Conservation (phyloP, 129 eudicot species). For the Artemisia tridentata region DNA sequence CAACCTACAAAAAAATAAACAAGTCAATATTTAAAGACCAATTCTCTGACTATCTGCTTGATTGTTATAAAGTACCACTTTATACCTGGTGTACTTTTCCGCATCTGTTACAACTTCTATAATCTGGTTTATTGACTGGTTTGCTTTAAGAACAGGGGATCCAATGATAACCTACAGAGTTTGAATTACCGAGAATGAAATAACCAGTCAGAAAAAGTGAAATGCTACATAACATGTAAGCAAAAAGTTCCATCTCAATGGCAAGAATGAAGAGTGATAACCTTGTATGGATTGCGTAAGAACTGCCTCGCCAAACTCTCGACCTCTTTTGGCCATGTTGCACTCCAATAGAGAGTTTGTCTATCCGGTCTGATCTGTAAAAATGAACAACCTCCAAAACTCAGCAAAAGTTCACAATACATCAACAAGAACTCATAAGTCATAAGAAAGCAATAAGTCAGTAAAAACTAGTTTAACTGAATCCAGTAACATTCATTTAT, state of each 20-base stretch:
- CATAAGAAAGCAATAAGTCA: not conserved
- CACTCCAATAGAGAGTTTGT: slow-evolving; percentile 97
- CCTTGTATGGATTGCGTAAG: slow-evolving; percentile 88
- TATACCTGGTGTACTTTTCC: slow-evolving; percentile 87
- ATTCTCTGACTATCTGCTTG: not conserved
- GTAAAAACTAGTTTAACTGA: not conserved
- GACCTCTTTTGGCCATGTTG: slow-evolving; percentile 98
- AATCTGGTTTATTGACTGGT: slow-evolving; percentile 80
- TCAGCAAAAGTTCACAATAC: not conserved
- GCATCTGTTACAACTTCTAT: slow-evolving; percentile 79
- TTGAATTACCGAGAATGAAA: not conserved
- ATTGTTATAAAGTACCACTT: not conserved
- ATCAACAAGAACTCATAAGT: not conserved
- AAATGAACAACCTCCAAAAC: slow-evolving; percentile 16
- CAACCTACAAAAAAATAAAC: slow-evolving; percentile 45
- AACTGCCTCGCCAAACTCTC: slow-evolving; percentile 93
- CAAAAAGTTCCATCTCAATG: not conserved
- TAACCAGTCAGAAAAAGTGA: not conserved
- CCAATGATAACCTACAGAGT: slow-evolving; percentile 75
- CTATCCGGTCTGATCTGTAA: slow-evolving; percentile 98
- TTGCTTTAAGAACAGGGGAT: slow-evolving; percentile 82
- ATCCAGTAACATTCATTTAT: not conserved
- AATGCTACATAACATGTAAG: not conserved
- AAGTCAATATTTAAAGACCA: not conserved
- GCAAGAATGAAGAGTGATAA: slow-evolving; percentile 19